These are phyloP conservation scores for Paraphoma sp. DNA, from an alignment of 2,329 filamentous ascomycete genomes.

Conservation along the genomic window DNA sequence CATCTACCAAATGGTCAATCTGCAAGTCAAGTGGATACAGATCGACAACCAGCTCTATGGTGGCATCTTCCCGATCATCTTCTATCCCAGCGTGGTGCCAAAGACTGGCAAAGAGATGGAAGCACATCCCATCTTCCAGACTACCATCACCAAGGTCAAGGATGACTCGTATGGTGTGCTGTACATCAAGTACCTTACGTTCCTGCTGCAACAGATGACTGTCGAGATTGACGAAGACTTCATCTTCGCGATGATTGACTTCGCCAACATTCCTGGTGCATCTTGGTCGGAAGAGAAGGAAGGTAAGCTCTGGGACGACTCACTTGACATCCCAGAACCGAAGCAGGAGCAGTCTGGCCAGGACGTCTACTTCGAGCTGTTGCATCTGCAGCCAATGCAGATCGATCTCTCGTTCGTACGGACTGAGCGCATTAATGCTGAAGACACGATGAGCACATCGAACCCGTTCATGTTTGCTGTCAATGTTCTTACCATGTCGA, in stretches of 20 bases:
- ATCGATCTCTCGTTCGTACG: constrained; percentile 96
- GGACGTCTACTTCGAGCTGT: constrained; percentile 96
- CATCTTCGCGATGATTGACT: constrained; percentile 94
- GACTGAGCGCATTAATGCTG: constrained; percentile 93
- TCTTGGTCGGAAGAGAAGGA: constrained; percentile 85
- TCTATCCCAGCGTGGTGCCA: constrained; percentile 96
- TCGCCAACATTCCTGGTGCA: constrained; percentile 88
- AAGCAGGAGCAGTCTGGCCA: constrained; percentile 82
- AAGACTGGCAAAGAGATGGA: constrained; percentile 97
- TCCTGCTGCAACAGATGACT: constrained; percentile 97
- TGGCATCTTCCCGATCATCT: constrained; percentile 94
- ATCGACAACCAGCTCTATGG: constrained; percentile 99
- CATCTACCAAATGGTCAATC: constrained; percentile 87
- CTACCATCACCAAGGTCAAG: constrained; percentile 91
- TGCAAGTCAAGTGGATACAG: constrained; percentile 98
- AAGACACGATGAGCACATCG: constrained; percentile 84
- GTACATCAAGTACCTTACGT: constrained; percentile 97
- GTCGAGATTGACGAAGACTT: constrained; percentile 98
- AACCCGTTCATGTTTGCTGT: constrained; percentile 99
- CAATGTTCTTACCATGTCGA: constrained; percentile 98
- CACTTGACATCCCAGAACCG: constrained; percentile 90
- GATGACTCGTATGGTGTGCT: constrained; percentile 97
- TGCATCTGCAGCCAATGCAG: constrained; percentile 98
- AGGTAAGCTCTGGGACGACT: constrained; percentile 86
- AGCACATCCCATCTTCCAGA: constrained; percentile 91